Percentiles rank a stretch among this genome's conserved stretches.
Conservation (phyloP, 2,329 filamentous ascomycete genomes). For the Salinomyces thailandicus region DNA sequence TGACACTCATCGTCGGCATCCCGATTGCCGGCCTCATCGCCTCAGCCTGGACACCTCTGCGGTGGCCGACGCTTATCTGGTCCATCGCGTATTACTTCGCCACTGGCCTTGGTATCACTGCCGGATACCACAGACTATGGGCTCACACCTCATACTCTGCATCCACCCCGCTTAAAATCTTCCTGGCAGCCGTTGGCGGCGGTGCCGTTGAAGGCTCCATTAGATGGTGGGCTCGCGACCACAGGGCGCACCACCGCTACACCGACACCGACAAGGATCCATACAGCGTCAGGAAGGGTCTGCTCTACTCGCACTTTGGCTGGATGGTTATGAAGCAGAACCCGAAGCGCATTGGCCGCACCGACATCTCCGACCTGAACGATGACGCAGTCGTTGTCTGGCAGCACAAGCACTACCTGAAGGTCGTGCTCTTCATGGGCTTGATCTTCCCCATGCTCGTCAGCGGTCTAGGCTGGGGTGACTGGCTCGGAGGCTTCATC, state of each 20-base stretch:
- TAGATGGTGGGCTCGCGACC: constrained; percentile 79
- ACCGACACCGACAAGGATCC: constrained; percentile 89
- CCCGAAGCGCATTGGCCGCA: constrained; percentile 76
- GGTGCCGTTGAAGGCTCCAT: constrained; percentile 79
- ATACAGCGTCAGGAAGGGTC: constrained; percentile 81
- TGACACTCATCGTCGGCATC: constrained; percentile 66
- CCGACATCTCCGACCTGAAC: constrained; percentile 80
- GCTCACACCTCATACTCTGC: constrained; percentile 78
- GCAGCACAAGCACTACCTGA: constrained; percentile 81
- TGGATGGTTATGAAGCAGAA: constrained; percentile 96
- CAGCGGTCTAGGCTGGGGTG: constrained; percentile 67
- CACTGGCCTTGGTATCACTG: constrained; percentile 42
- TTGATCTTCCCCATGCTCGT: constrained; percentile 65
- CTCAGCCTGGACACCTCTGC: constrained; percentile 68
- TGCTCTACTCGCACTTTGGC: constrained; percentile 72
- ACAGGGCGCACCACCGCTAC: constrained; percentile 81
- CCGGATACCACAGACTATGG: constrained; percentile 72
- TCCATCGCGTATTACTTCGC: constrained; percentile 73
- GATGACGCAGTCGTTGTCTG: constrained; percentile 75
- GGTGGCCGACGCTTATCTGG: constrained; percentile 61
- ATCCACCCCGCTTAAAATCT: constrained; percentile 63
- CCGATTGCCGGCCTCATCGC: constrained; percentile 63
- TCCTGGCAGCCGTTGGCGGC: constrained; percentile 69
- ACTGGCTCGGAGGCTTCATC: constrained; percentile 72
- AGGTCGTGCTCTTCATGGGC: constrained; percentile 67